These are phyloP conservation scores for Dianthus caryophyllus DNA, from an alignment of 148 eudicot species.

Conservation along the genomic window DNA sequence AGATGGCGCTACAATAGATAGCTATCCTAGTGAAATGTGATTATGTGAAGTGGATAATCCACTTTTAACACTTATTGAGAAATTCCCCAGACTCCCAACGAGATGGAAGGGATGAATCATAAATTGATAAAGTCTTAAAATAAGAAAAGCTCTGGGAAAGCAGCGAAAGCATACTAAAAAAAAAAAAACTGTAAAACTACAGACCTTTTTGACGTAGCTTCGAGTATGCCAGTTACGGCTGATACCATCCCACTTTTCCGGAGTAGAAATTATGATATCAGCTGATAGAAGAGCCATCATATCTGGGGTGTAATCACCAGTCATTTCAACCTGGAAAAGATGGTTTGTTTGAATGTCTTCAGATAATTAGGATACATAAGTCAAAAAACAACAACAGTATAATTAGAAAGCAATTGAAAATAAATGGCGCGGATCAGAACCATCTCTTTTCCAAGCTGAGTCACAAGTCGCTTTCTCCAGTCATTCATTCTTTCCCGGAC, in stretches of 20 bases:
- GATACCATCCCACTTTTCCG: slow-evolving; percentile 99
- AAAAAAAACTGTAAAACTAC: background rate
- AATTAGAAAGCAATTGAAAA: background rate
- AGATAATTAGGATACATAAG: background rate
- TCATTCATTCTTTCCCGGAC: slow-evolving; percentile 97
- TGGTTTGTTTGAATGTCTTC: background rate
- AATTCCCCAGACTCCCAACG: slow-evolving; percentile 9
- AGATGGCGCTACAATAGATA: background rate
- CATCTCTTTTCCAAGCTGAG: slow-evolving; percentile 88
- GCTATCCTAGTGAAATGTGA: background rate
- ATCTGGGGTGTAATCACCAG: slow-evolving; percentile 96
- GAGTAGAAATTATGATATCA: slow-evolving; percentile 94
- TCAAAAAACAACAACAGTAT: background rate
- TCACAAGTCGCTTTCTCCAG: slow-evolving; percentile 84
- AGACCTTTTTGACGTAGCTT: slow-evolving; percentile 88
- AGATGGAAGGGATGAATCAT: background rate
- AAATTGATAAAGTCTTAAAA: background rate
- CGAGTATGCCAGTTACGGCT: slow-evolving; percentile 98
- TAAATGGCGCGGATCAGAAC: slow-evolving; percentile 30
- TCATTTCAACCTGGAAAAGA: slow-evolving; percentile 87
- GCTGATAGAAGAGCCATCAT: slow-evolving; percentile 85
- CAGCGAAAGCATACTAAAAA: background rate
- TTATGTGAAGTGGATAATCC: background rate
- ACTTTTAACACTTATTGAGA: background rate
- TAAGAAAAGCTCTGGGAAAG: background rate